Evolutionary conservation across 2,329 filamentous ascomycete genomes (phyloP), one percentile per base, ranked within the genome.

Genomic region (Ophioceras dolichostomum): DNA sequence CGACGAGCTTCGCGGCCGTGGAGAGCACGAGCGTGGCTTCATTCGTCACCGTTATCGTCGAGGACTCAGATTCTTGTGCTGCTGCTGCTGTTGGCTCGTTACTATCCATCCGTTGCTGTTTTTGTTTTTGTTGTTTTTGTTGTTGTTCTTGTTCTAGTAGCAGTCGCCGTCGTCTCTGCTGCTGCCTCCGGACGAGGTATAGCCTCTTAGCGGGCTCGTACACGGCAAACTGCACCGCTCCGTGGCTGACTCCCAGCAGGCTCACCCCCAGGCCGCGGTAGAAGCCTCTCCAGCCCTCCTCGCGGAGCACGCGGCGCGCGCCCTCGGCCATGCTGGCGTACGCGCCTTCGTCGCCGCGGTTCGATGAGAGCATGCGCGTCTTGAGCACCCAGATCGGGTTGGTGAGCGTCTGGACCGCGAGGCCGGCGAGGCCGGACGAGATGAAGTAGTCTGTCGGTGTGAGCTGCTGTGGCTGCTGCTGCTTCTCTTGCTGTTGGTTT

Each of bases 301-400:
- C 69, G 14, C 59, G 60, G 49, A 79, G 71, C 16, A 98, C 74
- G 32, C 76, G 70, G 27, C 57, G 58, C 2, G 79, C 72, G 20
- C 91, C 91, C 34, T 78, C 70, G 45, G 68, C 62, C 66, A 95
- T 84, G 45, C 75, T 80, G 13, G 74, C 70, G 59, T 98, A 98
- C 2, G 89, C 91, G 12, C 86, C 86, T 2, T 70, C 73, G 5
- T 76, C 70, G 38, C 73, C 67, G 35, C 75, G 73, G 46, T 91
- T 84, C 4, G 84, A 88, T 21, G 87, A 86, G 18, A 96, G 68
- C 87, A 98, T 96, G 44, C 91, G 82, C 8, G 89, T 96, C 66
- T 96, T 96, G 56, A 98, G 77, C 3, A 98, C 91, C 91, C 91
- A 98, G 49, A 98, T 79, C 3, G 91, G 91, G 55, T 96, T 96